These are phyloP conservation scores for Xylaria curta DNA, from an alignment of 495 filamentous ascomycete genomes.

Conservation along the genomic window DNA sequence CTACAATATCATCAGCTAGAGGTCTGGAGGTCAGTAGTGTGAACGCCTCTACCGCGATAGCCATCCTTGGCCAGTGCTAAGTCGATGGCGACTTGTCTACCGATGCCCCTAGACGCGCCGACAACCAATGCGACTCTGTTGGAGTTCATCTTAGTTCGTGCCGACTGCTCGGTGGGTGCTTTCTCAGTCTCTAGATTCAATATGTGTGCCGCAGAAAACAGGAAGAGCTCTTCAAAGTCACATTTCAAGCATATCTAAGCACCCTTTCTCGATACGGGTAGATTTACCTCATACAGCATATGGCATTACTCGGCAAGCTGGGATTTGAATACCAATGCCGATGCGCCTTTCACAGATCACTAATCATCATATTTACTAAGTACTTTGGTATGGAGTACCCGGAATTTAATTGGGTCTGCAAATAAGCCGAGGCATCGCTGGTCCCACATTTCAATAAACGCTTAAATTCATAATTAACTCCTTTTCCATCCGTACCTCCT, in stretches of 20 bases:
- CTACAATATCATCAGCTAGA: constrained; percentile 47
- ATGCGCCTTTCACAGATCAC: constrained; percentile 18
- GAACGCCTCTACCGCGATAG: constrained; percentile 63
- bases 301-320: background rate
- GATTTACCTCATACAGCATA: background rate
- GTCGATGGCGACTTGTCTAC: constrained; percentile 78
- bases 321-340: background rate
- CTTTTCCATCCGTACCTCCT: background rate
- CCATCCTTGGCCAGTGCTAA: constrained; percentile 64
- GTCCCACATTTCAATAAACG: too few relatives aligned
- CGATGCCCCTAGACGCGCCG: constrained; percentile 79
- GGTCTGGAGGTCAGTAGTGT: background rate
- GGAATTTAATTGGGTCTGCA: background rate
- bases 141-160: constrained; percentile 9
- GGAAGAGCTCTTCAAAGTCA: background rate
- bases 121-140: constrained; percentile 69
- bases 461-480: constrained; percentile 10
- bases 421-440: constrained; percentile 16
- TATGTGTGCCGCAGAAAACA: background rate
- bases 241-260: background rate
- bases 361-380: constrained; percentile 15
- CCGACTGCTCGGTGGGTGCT: background rate
- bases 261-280: background rate
- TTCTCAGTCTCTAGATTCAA: background rate
- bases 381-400: background rate